Evolutionary conservation across 2,329 filamentous ascomycete species (phyloP), one percentile per base, ranked within the genome.

Genomic region (Dendryphion nanum): DNA sequence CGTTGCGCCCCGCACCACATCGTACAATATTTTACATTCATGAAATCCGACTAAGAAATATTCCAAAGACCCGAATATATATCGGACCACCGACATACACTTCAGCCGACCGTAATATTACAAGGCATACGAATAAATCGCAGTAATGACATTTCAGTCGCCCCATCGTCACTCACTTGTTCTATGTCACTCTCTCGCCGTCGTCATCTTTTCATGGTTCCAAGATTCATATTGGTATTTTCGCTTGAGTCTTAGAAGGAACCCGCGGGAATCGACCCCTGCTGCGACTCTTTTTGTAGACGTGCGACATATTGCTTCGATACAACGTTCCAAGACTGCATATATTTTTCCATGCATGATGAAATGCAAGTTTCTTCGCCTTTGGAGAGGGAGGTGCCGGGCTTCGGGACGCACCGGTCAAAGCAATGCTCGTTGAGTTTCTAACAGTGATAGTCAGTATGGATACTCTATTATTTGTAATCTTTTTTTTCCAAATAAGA

Each of bases 351-450:
- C 72, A 77, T 75, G 63, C 74, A 77, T 30, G 61, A 47, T 15
- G 69, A 71, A 53, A 74, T 72, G 66, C 74, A 77, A 14, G 59
- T 64, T 45, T 69, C 57, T 53, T 77, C 74, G 59, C 67, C 64
- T 32, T 68, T 71, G 18, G 72, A 75, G 35, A 77, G 63, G 8
- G 72, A 74, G 31, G 69, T 59, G 41, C 70, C 68, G 44, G 74
- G 74, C 50, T 74, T 74, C 32, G 73, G 72, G 19, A 77, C 63
- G 66, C 74, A 77, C 55, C 72, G 71, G 48, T 76, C 72, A 66
- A 76, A 77, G 64, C 74, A 77, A 63, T 77, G 72, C 51, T 76
- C 72, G 62, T 77, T 77, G 47, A 77, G 63, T 70, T 76, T 77
- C 73, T 76, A 41, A n/a, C n/a, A 26, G n/a, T n/a, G 14, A 30